Evolutionary conservation across 2,329 filamentous ascomycete species (phyloP), one percentile per base, ranked within the genome.

Genomic region (Fusarium veterinarium): DNA sequence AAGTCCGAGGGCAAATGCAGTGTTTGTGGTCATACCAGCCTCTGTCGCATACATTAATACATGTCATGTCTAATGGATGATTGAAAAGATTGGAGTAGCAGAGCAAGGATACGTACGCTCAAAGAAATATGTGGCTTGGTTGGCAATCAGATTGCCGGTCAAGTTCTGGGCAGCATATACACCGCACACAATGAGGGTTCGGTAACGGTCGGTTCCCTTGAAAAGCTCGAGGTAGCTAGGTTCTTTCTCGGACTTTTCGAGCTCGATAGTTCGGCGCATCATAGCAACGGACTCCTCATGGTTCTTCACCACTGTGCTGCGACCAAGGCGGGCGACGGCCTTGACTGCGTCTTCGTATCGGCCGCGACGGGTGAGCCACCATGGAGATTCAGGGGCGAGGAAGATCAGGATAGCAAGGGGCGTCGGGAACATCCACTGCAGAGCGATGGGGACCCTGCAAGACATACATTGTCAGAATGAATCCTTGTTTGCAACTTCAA

Each of bases 71-170:
- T 14, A 45, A 57, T 30, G 23, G 19, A 30, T 46, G 8, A n/a
- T 12, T 40, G 38, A 20, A 40, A 8, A 13, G 19, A 40, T 6
- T 17, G 12, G 17, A 6, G 13, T 16, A 28, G 48, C 5, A 8
- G 20, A 33, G 20, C 1, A 23, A 20, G 2, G 13, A 35, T 16
- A 78, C 76, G 64, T 41, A 79, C 77, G 79, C 65, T 84, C 77
- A 63, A 90, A 90, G 80, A 90, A 90, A 79, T 87, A 90, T 51
- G 87, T 86, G 8, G 88, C 87, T 76, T 90, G 88, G 77, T 90
- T 90, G 74, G 88, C 88, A 73, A 90, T 90, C 46, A 90, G 77
- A 75, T 90, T 90, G 76, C 88, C 88, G 1, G 88, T 87, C 53
- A 90, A 81, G 75, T 90, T 90, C 79, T 90, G 88, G 28, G 88